Base-by-base conservation (phyloP, 768 basidiomycete species). In the Inosperma sp. region DNA sequence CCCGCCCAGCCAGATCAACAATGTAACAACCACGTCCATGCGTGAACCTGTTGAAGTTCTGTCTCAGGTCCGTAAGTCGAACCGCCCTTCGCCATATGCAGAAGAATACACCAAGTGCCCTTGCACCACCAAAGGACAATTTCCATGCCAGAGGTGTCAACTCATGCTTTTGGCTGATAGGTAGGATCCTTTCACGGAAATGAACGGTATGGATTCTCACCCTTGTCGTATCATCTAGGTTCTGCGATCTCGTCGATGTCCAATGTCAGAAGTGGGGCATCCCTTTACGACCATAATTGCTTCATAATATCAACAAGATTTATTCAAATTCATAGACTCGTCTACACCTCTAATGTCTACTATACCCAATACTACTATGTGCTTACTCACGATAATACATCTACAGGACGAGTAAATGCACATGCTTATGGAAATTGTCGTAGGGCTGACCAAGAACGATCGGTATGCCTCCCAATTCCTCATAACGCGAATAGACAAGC, bases 131-230 rank as follows among this genome's bases (percentile, higher is more conserved):
- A 21, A 1, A 14, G 46, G 46, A 16, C 25, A 17, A 7, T 5
- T 35, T 35, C 46, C 46, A 27, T 48, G 46, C 35, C 29, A 48
- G 9, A 35, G 46, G 33, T 48, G 46, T 26, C 46, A 48, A 25
- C 29, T 48, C 14, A 27, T 48, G 46, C 34, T 48, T 37, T 48
- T 48, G 34, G 33, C 35, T 27, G 46, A 48, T 21, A 48, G 16
- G 46, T 37, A 8, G 1, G 43, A 5, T 31, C 31, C n/a, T 9
- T 19, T n/a, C 9, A 19, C 8, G 19, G 4, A 7, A 3, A 45
- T 5, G 29, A 31, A 17, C n/a, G 7, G 21, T 3, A 27, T 43
- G 16, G 19, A 26, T n/a, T 14, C 35, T 1, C 37, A 9, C 17
- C 36, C 16, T 22, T 22, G 13, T 37, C n/a, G n/a, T n/a, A n/a